A percentile compares a stretch with the other conserved stretches of the same genome.
Conservation (phyloP, 2,329 filamentous ascomycete species). For the Fusarium devonianum region DNA sequence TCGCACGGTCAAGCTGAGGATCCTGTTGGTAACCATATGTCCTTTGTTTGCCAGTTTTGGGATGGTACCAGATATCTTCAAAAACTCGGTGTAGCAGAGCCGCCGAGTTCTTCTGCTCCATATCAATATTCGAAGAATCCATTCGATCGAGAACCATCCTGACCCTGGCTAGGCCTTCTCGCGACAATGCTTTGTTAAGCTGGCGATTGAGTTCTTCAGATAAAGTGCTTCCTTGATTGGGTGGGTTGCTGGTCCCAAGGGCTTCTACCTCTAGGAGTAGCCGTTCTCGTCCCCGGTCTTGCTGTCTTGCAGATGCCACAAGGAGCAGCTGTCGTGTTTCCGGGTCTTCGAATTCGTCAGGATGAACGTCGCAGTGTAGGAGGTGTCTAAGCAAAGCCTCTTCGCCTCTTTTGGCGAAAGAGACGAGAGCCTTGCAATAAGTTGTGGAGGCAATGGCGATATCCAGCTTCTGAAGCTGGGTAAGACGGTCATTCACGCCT, state of each 20-base stretch:
- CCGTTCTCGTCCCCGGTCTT: conserved; percentile 52
- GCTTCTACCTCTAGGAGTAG: conserved; percentile 54
- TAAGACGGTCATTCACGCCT: conserved; percentile 65
- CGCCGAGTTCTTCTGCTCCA: conserved; percentile 41
- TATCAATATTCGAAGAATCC: conserved; percentile 41
- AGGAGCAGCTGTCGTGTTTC: conserved; percentile 51
- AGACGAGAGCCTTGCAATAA: conserved; percentile 71
- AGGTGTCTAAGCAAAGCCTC: conserved; percentile 56
- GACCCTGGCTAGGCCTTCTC: conserved; percentile 30
- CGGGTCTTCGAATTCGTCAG: conserved; percentile 61
- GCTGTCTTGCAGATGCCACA: conserved; percentile 40
- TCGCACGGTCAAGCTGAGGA: conserved; percentile 42
- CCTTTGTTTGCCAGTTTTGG: conserved; percentile 26
- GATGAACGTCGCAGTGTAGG: conserved; percentile 60
- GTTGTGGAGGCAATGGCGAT: conserved; percentile 69
- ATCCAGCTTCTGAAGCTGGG: conserved; percentile 65
- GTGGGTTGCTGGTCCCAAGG: conserved; percentile 6
- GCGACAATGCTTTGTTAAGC: conserved; percentile 20
- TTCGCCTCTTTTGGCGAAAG: conserved; percentile 67
- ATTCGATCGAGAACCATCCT: conserved; percentile 45
- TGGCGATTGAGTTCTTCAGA: conserved; percentile 37
- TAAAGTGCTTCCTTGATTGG: conserved; percentile 26
- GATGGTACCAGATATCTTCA: conserved; percentile 41
- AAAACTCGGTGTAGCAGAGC: conserved; percentile 40
- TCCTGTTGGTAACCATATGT: conserved; percentile 22